Base-by-base conservation (phyloP, 1,139 yeast genomes). In the Magnusiomyces paraingens region DNA sequence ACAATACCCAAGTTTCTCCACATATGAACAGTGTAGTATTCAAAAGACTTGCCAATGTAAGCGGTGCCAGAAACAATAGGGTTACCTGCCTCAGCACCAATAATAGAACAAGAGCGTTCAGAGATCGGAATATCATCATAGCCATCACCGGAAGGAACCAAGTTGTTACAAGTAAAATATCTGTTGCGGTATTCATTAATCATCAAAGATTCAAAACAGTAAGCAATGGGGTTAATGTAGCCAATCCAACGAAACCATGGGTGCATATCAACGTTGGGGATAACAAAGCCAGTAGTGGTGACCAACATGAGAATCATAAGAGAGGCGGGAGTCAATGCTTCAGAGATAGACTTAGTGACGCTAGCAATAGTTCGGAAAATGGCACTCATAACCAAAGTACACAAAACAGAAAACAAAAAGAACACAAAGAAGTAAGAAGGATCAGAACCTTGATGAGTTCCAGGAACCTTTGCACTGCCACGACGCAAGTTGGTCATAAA, bases 1-100 rank as follows among this genome's bases (percentile, higher is more conserved):
- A 76, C 70, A 59, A 87, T 82, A 66, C 94, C 95, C 59, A 81
- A 78, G 62, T 87, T 83, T 72, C 95, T 82, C 95, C 95, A 87
- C 64, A 79, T 80, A 67, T 87, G 87, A 10, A 70, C 56, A 58
- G 76, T 74, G 47, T 67, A 64, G 68, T 83, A 86, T 8, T 64
- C 58, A 64, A 68, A 81, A 2, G 80, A 65, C 6, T 59, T 56
- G 6, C 60, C 62, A 48, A 86, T 59, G 65, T 81, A 86, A 18
- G 62, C 70, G 49, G 81, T 76, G 64, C 95, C 95, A 32, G 65
- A 58, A 2, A 15, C 11, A 52, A 58, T 60, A 36, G 61, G 61
- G 14, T 69, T 59, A 53, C 94, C 94, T 1, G 85, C 73, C 2
- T 64, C 65, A 6, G 90, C 70, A 56, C 89, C 87, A 39, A 81